Evolutionary conservation across 2,329 filamentous ascomycete species (phyloP).

Genomic region (Hypoxylon sp.): DNA sequence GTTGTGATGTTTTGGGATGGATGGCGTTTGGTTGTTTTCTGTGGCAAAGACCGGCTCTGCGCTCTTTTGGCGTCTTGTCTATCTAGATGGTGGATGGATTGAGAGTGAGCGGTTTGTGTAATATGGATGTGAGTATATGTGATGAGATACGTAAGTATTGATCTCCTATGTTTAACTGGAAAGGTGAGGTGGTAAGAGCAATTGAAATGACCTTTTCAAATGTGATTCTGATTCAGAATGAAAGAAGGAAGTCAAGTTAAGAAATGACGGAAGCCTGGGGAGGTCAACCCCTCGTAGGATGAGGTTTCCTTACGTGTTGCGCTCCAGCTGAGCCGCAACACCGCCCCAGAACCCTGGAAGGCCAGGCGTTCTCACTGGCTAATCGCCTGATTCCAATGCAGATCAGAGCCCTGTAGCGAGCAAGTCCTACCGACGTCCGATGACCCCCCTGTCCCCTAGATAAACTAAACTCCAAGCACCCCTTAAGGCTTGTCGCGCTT

Average conservation of each 20-base stretch:
- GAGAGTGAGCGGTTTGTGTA: neutral
- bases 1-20: neutral
- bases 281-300: conserved; percentile 7
- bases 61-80: neutral
- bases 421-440: neutral
- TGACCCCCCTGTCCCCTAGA: neutral
- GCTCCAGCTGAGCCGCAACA: conserved; percentile 26
- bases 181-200: neutral
- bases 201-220: neutral
- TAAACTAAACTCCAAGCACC: neutral
- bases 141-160: neutral
- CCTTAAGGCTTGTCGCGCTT: neutral
- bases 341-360: conserved; percentile 5
- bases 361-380: conserved; percentile 11
- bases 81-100: neutral
- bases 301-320: conserved; percentile 13
- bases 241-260: neutral
- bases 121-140: neutral
- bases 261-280: neutral
- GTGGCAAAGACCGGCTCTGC: neutral
- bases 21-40: neutral
- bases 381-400: neutral
- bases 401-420: neutral
- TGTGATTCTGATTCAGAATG: neutral
- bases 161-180: neutral